A percentile compares a stretch with the other conserved stretches of the same genome.
Conservation (phyloP, 2,329 filamentous ascomycete genomes). For the Botrytis tulipae region DNA sequence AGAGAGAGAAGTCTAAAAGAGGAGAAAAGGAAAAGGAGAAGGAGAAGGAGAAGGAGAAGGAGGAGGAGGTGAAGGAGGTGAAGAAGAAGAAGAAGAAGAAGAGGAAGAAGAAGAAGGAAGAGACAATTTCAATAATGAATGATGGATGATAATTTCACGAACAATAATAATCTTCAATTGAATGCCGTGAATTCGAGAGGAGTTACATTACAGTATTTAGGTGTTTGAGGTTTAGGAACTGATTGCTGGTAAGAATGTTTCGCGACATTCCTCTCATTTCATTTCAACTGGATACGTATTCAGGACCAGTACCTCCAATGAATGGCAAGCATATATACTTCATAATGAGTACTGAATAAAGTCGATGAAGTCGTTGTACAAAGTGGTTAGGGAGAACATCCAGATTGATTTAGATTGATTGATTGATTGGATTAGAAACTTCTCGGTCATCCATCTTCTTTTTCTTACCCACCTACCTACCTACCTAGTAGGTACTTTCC, state of each 20-base stretch:
- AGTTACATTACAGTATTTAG: not conserved
- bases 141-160: not conserved
- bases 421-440: not conserved
- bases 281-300: not conserved
- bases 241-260: constrained; percentile 4
- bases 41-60: not conserved
- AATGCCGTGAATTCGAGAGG: not conserved
- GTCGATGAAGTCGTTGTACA: not conserved
- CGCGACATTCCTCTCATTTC: constrained; percentile 10
- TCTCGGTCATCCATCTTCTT: not conserved
- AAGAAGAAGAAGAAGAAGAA: too few species aligned
- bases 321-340: not conserved
- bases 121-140: not conserved
- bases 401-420: not conserved
- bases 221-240: constrained; percentile 7
- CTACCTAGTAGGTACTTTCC: too few species aligned
- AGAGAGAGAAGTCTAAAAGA: not conserved
- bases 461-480: not conserved
- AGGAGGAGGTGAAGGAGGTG: not conserved
- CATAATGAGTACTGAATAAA: not conserved
- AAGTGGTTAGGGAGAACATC: not conserved
- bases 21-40: not conserved
- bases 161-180: not conserved
- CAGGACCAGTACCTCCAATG: not conserved
- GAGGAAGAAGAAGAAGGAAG: not conserved